A percentile compares a stretch with the other conserved stretches of the same genome.
Evolutionary conservation across 2,329 filamentous ascomycete genomes (phyloP).

Genomic region (Diatrype stigma): DNA sequence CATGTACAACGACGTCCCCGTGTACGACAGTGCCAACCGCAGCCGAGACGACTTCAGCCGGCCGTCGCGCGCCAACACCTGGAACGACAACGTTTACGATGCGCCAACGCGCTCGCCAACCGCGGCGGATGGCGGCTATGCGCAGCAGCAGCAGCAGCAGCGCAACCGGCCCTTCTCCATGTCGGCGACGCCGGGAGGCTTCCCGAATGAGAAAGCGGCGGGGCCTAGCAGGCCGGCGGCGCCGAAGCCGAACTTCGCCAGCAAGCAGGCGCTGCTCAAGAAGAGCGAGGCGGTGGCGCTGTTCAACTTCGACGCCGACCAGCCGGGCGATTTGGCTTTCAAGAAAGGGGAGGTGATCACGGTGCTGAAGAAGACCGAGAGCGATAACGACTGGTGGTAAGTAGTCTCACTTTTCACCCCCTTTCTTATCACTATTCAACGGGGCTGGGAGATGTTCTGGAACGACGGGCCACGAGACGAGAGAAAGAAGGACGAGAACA

Average conservation of each 20-base stretch:
- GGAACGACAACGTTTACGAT: constrained; percentile 74
- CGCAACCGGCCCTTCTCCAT: constrained; percentile 26
- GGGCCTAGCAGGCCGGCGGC: constrained; percentile 77
- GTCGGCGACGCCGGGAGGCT: constrained; percentile 42
- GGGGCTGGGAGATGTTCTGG: no score
- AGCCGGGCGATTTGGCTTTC: constrained; percentile 87
- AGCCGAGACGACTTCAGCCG: constrained; percentile 48
- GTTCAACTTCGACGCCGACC: constrained; percentile 91
- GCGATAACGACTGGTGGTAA: constrained; percentile 90
- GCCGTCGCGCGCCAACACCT: constrained; percentile 63
- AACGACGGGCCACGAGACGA: no score
- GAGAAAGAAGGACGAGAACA: no score
- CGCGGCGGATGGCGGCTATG: constrained; percentile 31
- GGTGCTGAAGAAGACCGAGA: constrained; percentile 90
- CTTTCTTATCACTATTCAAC: background rate
- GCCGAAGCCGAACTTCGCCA: constrained; percentile 79
- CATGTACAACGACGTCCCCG: constrained; percentile 92
- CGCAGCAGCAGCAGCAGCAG: constrained; percentile 50
- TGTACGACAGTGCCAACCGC: constrained; percentile 78
- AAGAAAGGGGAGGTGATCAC: constrained; percentile 98
- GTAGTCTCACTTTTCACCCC: constrained; percentile 26
- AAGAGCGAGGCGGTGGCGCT: constrained; percentile 84
- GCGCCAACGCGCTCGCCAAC: constrained; percentile 38
- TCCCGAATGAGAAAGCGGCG: constrained; percentile 36
- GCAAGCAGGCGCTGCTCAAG: constrained; percentile 52